These are phyloP conservation scores for Plenodomus lindquistii DNA, from an alignment of 2,329 filamentous ascomycete genomes.

Conservation along the genomic window DNA sequence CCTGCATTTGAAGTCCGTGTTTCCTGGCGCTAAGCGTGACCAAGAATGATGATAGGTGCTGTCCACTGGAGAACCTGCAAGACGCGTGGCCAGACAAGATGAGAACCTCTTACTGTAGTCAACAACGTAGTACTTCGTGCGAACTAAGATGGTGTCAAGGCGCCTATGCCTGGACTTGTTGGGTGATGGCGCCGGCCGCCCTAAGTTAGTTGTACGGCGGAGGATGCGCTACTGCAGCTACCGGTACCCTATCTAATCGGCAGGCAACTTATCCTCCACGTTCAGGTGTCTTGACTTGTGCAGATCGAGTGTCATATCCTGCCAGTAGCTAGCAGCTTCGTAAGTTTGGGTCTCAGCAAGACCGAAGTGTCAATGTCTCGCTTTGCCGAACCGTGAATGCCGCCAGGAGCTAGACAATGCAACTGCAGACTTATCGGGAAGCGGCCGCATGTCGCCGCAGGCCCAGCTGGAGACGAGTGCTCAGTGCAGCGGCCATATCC, in stretches of 20 bases:
- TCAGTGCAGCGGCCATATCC: background rate
- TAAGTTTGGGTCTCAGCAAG: background rate
- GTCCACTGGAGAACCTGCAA: background rate
- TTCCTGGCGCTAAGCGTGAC: background rate
- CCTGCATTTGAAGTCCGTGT: background rate
- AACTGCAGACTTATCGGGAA: background rate
- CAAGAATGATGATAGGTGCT: background rate
- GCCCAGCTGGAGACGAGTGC: background rate
- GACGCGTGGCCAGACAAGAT: background rate
- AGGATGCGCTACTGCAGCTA: conserved; percentile 13
- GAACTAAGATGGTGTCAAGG: background rate
- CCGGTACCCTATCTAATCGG: conserved; percentile 23
- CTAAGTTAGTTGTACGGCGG: no score
- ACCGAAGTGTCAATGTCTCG: background rate
- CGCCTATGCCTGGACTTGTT: background rate
- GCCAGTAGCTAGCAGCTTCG: conserved; percentile 7
- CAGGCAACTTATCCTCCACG: conserved; percentile 21
- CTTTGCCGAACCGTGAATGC: background rate
- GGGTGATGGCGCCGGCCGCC: background rate
- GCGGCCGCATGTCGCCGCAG: background rate
- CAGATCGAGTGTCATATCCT: conserved; percentile 2
- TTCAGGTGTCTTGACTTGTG: background rate
- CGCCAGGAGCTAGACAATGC: background rate
- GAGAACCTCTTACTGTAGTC: background rate
- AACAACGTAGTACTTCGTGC: background rate